Conservation (phyloP, 2,329 filamentous ascomycete genomes). For the Fusarium multiceps region DNA sequence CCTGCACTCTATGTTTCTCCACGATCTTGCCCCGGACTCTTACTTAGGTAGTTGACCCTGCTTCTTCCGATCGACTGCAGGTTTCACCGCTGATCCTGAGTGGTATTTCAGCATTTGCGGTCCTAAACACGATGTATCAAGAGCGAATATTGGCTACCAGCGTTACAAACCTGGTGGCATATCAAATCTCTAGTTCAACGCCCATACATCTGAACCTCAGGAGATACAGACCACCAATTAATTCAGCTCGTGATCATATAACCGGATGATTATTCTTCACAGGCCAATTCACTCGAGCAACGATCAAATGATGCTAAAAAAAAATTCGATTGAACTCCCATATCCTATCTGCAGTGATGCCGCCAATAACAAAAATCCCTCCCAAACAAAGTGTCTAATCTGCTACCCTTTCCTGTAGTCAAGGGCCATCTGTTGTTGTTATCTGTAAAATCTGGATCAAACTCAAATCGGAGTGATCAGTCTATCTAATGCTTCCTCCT, state of each 20-base stretch:
- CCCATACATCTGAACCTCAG: too few species aligned
- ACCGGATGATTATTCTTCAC: constrained; percentile 1
- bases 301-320: not conserved
- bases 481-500: constrained; percentile 21
- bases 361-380: constrained; percentile 27
- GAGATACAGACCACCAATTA: not conserved
- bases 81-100: constrained; percentile 38
- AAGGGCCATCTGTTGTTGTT: constrained; percentile 38
- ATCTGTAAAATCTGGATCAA: constrained; percentile 34
- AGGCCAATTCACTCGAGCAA: not conserved
- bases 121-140: not conserved
- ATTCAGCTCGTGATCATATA: not conserved
- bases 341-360: not conserved
- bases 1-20: constrained; percentile 1
- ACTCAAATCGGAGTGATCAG: constrained; percentile 29
- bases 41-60: constrained; percentile 22
- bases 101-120: not conserved
- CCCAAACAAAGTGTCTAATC: constrained; percentile 41
- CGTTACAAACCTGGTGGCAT: not conserved
- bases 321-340: constrained; percentile 7
- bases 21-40: constrained; percentile 15
- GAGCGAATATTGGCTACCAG: not conserved
- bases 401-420: constrained; percentile 46
- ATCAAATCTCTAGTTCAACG: not conserved
- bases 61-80: constrained; percentile 39